Percentiles rank a stretch among this genome's conserved stretches.
Conservation (phyloP, 768 basidiomycete species). For the Rhizopogon vesiculosus region DNA sequence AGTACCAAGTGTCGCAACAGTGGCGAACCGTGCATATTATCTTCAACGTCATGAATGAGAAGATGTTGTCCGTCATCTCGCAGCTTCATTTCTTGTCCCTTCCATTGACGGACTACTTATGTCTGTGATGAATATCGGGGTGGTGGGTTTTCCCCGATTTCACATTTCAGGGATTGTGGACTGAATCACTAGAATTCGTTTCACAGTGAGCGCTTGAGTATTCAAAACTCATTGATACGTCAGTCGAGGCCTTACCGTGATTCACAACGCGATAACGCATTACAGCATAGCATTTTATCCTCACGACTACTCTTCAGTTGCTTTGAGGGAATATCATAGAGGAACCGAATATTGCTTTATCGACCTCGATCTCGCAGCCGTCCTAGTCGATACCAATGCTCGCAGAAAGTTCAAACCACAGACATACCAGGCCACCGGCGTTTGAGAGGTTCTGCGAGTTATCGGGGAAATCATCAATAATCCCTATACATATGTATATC, state of each 20-base stretch:
- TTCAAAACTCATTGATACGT: neutral
- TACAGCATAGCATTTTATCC: neutral
- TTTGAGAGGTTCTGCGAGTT: neutral
- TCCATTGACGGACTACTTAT: neutral
- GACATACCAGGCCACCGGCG: no score
- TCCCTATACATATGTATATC: no score
- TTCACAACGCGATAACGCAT: neutral
- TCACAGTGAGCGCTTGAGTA: neutral
- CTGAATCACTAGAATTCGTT: neutral
- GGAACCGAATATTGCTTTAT: neutral
- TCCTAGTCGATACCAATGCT: no score
- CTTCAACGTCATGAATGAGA: neutral
- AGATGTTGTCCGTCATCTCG: neutral
- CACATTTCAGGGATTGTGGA: neutral
- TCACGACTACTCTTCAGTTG: neutral
- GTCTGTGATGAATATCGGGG: neutral
- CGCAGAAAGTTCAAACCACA: neutral
- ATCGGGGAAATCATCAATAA: neutral
- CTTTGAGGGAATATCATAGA: neutral
- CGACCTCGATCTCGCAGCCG: neutral
- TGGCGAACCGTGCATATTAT: neutral
- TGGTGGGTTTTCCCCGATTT: neutral
- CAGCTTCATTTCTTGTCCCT: no score
- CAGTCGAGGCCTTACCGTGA: neutral
- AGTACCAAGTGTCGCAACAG: neutral